Conservation (phyloP, 345 rosid species). For the Sonneratia alba region DNA sequence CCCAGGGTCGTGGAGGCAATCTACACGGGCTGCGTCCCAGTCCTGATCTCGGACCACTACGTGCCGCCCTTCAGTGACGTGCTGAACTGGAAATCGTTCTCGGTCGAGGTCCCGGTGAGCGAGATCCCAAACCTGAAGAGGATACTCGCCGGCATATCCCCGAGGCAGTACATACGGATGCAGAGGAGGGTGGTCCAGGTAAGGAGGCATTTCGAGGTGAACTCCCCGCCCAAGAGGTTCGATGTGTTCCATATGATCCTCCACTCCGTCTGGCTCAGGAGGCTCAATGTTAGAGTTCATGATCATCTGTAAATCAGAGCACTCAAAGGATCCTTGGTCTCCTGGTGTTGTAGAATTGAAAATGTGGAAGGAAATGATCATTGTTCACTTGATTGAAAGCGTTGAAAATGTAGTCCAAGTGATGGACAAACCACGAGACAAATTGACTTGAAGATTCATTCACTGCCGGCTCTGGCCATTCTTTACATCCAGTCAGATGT, state of each 20-base stretch:
- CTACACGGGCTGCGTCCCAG: slow-evolving; percentile 81
- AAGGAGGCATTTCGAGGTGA: slow-evolving; percentile 68
- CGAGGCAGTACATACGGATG: slow-evolving; percentile 74
- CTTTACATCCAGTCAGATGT: no score
- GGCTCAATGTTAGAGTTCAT: slow-evolving; percentile 56
- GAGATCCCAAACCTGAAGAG: slow-evolving; percentile 69
- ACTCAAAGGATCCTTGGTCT: no score
- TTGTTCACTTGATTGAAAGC: not conserved
- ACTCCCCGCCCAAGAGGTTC: slow-evolving; percentile 66
- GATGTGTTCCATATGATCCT: slow-evolving; percentile 94
- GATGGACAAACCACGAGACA: no score
- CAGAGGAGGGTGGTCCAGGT: slow-evolving; percentile 61
- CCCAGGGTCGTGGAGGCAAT: slow-evolving; percentile 80
- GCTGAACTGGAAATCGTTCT: slow-evolving; percentile 70
- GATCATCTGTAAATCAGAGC: slow-evolving; percentile 11
- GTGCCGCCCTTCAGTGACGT: slow-evolving; percentile 86
- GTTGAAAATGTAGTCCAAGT: not conserved
- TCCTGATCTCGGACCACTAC: slow-evolving; percentile 68
- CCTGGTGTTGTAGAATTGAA: not conserved
- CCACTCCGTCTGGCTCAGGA: slow-evolving; percentile 81
- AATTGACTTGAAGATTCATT: no score
- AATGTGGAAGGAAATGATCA: not conserved
- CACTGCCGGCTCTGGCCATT: no score
- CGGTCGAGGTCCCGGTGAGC: slow-evolving; percentile 48
- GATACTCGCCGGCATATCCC: slow-evolving; percentile 46